These are phyloP conservation scores for Hirschfeldia incana DNA, from an alignment of 345 rosid genomes.

Conservation along the genomic window DNA sequence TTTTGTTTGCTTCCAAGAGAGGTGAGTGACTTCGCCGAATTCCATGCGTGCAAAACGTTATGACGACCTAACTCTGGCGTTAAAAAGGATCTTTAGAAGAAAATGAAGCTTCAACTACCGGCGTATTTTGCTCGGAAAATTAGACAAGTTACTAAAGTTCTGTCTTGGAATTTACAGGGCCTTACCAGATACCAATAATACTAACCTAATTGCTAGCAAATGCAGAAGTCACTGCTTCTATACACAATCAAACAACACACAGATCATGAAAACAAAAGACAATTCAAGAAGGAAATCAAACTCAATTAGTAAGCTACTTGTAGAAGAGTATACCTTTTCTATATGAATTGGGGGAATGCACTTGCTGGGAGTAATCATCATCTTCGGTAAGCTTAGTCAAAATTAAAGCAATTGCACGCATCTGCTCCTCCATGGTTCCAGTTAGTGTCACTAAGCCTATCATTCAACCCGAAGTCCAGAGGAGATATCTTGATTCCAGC, in stretches of 20 bases:
- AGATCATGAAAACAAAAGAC: background rate
- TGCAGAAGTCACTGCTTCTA: background rate
- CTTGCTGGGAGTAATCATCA: background rate
- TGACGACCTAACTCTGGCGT: background rate
- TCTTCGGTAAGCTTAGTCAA: conserved; percentile 2
- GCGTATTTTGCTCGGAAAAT: background rate
- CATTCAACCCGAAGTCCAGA: background rate
- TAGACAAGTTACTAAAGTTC: background rate
- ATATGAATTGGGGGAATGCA: background rate
- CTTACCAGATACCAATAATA: background rate
- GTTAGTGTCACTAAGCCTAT: conserved; percentile 15
- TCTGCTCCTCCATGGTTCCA: conserved; percentile 17
- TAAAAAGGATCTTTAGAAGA: background rate
- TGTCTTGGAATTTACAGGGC: background rate
- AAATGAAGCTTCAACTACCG: background rate
- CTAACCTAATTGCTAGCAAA: background rate
- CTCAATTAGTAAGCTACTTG: background rate
- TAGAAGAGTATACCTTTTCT: background rate
- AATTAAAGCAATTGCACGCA: conserved; percentile 13
- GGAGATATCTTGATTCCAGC: conserved; percentile 21
- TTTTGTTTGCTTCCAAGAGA: background rate
- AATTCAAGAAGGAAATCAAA: background rate
- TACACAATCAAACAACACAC: background rate
- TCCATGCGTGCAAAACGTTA: background rate
- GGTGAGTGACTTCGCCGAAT: background rate